phyloP scores from a whole-genome alignment of 2,329 filamentous ascomycete species.

The Pseudogymnoascus sp. region DNA sequence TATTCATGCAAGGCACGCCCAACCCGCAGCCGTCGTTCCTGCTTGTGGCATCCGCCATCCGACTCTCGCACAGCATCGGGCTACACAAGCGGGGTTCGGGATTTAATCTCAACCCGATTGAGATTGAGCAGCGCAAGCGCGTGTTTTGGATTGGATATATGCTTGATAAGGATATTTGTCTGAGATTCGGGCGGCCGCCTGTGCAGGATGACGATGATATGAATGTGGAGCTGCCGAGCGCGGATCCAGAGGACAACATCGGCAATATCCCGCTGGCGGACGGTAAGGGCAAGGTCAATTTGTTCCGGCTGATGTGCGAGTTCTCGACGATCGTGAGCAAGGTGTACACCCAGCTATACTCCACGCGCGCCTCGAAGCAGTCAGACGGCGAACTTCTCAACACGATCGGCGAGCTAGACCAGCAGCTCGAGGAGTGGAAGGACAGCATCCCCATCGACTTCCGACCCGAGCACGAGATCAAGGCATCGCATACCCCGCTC shows the following conservation, averaged over 20 bases:
- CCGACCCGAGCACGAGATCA: conserved; percentile 94
- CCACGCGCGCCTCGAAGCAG: conserved; percentile 83
- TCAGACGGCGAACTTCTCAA: conserved; percentile 89
- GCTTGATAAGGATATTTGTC: conserved; percentile 64
- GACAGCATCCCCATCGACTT: conserved; percentile 92
- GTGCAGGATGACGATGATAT: conserved; percentile 74
- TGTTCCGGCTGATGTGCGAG: conserved; percentile 88
- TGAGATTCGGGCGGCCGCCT: conserved; percentile 63
- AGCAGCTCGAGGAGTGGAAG: conserved; percentile 89
- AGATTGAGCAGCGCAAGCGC: conserved; percentile 81
- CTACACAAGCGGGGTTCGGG: conserved; percentile 87
- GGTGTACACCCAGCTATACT: conserved; percentile 89
- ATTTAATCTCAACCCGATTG: conserved; percentile 87
- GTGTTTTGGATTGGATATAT: conserved; percentile 73
- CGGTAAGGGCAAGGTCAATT: conserved; percentile 85
- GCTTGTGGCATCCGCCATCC: conserved; percentile 80
- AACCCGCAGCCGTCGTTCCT: conserved; percentile 94
- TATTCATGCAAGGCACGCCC: conserved; percentile 92
- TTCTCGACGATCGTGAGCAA: conserved; percentile 87
- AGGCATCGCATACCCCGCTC: conserved; percentile 83
- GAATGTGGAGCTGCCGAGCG: conserved; percentile 92
- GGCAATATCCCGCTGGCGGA: conserved; percentile 88
- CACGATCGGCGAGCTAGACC: conserved; percentile 90
- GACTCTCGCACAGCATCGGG: conserved; percentile 87
- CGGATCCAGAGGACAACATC: conserved; percentile 83